A percentile compares a stretch with the other conserved stretches of the same genome.
Conservation (phyloP, 352 stramenopile genomes). For the Phytophthora macrochlamydospora region DNA sequence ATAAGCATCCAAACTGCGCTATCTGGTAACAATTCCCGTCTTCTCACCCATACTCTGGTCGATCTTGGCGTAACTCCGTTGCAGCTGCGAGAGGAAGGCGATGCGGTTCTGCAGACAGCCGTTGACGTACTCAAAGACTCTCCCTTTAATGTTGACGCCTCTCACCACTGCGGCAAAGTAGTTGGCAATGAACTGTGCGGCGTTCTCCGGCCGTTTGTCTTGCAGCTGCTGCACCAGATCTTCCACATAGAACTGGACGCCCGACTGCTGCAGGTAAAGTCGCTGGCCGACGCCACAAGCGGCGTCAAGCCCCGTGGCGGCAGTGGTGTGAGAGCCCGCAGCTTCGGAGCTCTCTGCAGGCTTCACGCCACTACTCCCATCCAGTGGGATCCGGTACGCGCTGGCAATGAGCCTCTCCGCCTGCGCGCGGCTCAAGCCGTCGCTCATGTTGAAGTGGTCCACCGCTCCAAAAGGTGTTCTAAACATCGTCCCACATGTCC, state of each 20-base stretch:
- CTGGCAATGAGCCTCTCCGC: constrained; percentile 49
- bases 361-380: background rate
- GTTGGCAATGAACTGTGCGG: constrained; percentile 41
- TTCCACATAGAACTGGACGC: constrained; percentile 60
- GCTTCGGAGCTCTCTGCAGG: constrained; percentile 10
- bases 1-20: background rate
- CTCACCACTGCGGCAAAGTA: constrained; percentile 47
- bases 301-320: constrained; percentile 22
- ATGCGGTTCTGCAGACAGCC: constrained; percentile 57
- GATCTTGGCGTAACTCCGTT: constrained; percentile 43
- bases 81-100: constrained; percentile 52
- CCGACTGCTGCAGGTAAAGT: constrained; percentile 61
- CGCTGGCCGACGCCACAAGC: constrained; percentile 21
- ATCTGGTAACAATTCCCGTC: no score
- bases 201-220: constrained; percentile 49
- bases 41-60: constrained; percentile 43
- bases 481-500: background rate
- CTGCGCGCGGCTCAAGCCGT: constrained; percentile 43
- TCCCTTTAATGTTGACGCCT: constrained; percentile 43
- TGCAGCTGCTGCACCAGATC: constrained; percentile 59
- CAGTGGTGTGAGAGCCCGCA: constrained; percentile 20
- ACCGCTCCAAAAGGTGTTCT: background rate
- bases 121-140: constrained; percentile 59
- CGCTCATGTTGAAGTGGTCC: constrained; percentile 15
- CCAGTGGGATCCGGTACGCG: constrained; percentile 38